Evolutionary conservation across 2,329 filamentous ascomycete genomes (phyloP).

Genomic region (Neonectria coccinea): DNA sequence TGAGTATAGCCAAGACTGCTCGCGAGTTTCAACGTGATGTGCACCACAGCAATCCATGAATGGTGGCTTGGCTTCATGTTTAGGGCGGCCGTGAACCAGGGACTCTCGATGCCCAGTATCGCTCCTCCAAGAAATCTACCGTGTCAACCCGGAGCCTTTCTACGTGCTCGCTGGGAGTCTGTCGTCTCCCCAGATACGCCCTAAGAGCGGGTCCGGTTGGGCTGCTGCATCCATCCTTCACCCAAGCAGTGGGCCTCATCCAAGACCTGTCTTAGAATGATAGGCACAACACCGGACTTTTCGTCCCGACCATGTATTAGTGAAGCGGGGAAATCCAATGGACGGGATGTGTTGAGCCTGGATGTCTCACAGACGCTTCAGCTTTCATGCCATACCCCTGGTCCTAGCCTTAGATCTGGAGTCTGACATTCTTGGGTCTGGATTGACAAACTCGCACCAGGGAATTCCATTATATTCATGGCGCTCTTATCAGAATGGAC

Average conservation of each 20-base stretch:
- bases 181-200: neutral
- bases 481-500: too few relatives aligned
- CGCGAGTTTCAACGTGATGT: neutral
- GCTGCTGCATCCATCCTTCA: too few relatives aligned
- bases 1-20: neutral
- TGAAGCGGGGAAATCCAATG: neutral
- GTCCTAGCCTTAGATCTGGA: too few relatives aligned
- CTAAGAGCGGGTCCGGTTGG: neutral
- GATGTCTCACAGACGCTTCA: neutral
- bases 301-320: neutral
- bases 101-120: neutral
- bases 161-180: neutral
- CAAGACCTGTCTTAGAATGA: neutral
- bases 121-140: neutral
- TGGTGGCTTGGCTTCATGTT: neutral
- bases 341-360: neutral
- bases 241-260: neutral
- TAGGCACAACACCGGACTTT: neutral
- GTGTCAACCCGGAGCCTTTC: neutral
- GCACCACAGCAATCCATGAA: neutral
- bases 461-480: too few relatives aligned
- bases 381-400: too few relatives aligned
- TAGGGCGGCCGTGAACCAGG: neutral
- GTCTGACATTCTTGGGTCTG: too few relatives aligned
- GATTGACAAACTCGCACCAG: too few relatives aligned